These are phyloP conservation scores for Salvia rosmarinus DNA, from an alignment of 257 asterid genomes.

Conservation along the genomic window DNA sequence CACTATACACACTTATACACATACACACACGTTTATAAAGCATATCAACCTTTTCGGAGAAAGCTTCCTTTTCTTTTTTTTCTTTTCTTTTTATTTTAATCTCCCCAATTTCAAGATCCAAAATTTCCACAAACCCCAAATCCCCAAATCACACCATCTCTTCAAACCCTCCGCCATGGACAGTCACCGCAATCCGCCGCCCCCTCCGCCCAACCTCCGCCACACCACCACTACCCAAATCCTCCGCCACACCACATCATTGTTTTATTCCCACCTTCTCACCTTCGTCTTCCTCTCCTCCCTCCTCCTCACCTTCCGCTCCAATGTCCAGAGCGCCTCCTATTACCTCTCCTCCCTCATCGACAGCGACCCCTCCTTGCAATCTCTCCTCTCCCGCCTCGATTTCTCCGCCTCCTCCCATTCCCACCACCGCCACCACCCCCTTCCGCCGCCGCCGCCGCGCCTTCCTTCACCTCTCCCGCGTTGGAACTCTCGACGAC, in stretches of 20 bases:
- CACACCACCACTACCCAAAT: conserved; percentile 54
- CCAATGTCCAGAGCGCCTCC: conserved; percentile 69
- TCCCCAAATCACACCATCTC: conserved; percentile 24
- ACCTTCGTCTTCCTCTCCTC: conserved; percentile 64
- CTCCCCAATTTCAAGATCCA: conserved; percentile 34
- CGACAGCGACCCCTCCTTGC: conserved; percentile 72
- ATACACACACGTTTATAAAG: neutral
- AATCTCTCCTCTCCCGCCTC: conserved; percentile 75
- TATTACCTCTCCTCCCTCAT: conserved; percentile 73
- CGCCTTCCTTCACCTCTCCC: conserved; percentile 87
- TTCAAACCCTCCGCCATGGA: conserved; percentile 45
- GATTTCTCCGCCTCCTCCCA: conserved; percentile 63
- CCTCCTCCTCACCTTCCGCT: conserved; percentile 69
- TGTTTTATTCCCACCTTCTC: conserved; percentile 54
- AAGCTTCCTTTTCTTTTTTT: neutral
- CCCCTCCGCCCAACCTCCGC: conserved; percentile 50
- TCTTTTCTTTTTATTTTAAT: neutral
- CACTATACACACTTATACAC: no score
- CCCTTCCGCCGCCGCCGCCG: conserved; percentile 75
- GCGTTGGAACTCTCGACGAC: conserved; percentile 79
- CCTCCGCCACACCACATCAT: conserved; percentile 56
- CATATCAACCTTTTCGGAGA: neutral
- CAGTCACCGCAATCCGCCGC: conserved; percentile 48
- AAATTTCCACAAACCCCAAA: conserved; percentile 28
- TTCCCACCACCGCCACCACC: conserved; percentile 40